Evolutionary conservation across 805 yeast species (phyloP), one percentile per base, ranked within the genome.

Genomic region (Pichia gijzeniarum): DNA sequence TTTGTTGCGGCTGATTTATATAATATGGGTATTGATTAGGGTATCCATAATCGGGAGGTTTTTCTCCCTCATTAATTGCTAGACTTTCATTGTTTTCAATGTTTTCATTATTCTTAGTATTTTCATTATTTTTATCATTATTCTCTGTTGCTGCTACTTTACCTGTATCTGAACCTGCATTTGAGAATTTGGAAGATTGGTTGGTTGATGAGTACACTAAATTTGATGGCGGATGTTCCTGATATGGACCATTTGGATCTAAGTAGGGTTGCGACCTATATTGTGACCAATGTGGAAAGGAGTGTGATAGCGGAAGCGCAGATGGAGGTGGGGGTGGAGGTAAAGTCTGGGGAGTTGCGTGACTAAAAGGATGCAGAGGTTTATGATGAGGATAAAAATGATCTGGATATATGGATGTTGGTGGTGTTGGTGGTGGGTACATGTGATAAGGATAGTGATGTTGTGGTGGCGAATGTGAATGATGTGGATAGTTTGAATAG

Each of bases 291-390:
- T 25, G 38, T 35, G 27, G 17, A 20, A n/a, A 35, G n/a, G 50
- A 38, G 16, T 48, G 45, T 22, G 48, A 47, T 14, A 48, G 42
- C n/a, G n/a, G n/a, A n/a, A n/a, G n/a, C n/a, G n/a, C n/a, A n/a
- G n/a, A n/a, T n/a, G n/a, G n/a, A n/a, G n/a, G 25, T 35, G 48
- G 27, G 63, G 59, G 21, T 64, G 61, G 18, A 35, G 47, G 19
- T 56, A 57, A 8, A 54, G 38, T 7, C 22, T 22, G 25, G 38
- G 35, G 25, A 30, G 36, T 9, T 34, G 43, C 3, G 10, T 34
- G 34, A 19, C 25, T 42, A 14, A 22, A 37, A 12, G 36, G 43
- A 31, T 22, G 38, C 25, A 31, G 48, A 27, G 16, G 30, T 28
- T 30, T 35, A n/a, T 33, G 35, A 8, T 33, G 35, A n/a, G 6